These are phyloP conservation scores for Boletellus sp. DNA, from an alignment of 768 basidiomycete genomes.

Conservation along the genomic window DNA sequence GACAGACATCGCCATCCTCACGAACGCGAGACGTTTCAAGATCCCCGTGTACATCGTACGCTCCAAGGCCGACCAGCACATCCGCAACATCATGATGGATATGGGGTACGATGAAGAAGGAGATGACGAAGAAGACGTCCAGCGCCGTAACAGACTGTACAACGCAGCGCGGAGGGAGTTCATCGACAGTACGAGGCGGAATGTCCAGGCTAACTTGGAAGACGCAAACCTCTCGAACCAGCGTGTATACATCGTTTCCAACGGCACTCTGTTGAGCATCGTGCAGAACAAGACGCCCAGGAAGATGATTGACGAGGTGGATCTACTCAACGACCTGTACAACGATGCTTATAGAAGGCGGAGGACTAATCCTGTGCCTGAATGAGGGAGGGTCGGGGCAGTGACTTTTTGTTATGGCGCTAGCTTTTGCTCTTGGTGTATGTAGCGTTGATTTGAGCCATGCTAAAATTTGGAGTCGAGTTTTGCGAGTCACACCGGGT, in stretches of 20 bases:
- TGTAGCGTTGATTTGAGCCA: no score
- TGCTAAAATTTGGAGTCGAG: no score
- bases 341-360: slow-evolving; percentile 13
- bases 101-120: slow-evolving; percentile 21
- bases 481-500: no score
- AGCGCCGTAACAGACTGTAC: slow-evolving; percentile 4
- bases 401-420: no score
- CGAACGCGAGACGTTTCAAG: slow-evolving; percentile 27
- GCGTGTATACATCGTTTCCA: slow-evolving; percentile 28
- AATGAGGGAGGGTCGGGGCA: no score
- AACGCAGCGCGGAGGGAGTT: slow-evolving; percentile 18
- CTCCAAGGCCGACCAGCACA: slow-evolving; percentile 36
- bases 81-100: slow-evolving; percentile 23
- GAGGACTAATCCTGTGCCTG: no score
- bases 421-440: no score
- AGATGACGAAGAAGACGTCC: slow-evolving; percentile 11
- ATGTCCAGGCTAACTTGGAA: slow-evolving; percentile 15
- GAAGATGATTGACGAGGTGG: slow-evolving; percentile 23
- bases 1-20: slow-evolving; percentile 34
- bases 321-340: slow-evolving; percentile 17
- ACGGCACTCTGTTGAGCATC: slow-evolving; percentile 11
- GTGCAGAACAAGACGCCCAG: slow-evolving; percentile 13
- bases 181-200: slow-evolving; percentile 20
- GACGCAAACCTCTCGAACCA: slow-evolving; percentile 19
- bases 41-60: slow-evolving; percentile 36